Evolutionary conservation across 139 green algal genomes (phyloP), one percentile per base, ranked within the genome.

Genomic region (Gonium pectorale): DNA sequence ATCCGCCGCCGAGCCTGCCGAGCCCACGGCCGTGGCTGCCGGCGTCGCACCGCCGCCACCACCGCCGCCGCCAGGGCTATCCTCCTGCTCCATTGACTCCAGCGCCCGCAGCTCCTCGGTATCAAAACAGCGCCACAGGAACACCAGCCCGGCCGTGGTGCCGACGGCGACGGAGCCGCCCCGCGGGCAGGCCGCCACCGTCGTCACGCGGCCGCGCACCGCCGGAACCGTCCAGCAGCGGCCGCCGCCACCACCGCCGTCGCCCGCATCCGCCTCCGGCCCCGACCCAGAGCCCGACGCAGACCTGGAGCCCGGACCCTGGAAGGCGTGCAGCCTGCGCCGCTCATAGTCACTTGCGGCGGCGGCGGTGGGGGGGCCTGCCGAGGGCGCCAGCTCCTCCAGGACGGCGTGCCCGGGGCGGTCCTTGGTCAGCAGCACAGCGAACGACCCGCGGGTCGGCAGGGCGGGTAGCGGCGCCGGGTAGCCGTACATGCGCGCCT

Each of bases 171-270:
- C 24, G 17, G 75, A 71, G 40, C 19, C 19, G 75, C 75, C 75
- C 0, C 75, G 59, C 29, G 75, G 75, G 38, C 75, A 82, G 59
- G 75, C 75, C 5, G 75, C 59, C 40, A 82, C 59, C 19, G 56
- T 59, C 9, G 75, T 82, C 11, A 82, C 59, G 7, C 75, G 59
- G 2, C 75, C 75, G 0, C 59, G 40, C 17, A 82, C 75, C 26
- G 75, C 75, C 27, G 75, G 75, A 13, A 82, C 29, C 51, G 49
- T 71, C 75, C 75, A 82, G 43, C 75, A 72, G 13, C 59, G 75
- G 37, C 75, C 41, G n/a, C 15, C 33, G 24, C 27, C 68, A 1
- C 13, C 27, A 2, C 29, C 68, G 29, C 5, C 27, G 43, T 6
- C 43, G 40, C 27, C 43, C 6, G n/a, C n/a, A n/a, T n/a, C n/a